Conservation (phyloP, 352 stramenopile genomes). For the Globisporangium parvum region DNA sequence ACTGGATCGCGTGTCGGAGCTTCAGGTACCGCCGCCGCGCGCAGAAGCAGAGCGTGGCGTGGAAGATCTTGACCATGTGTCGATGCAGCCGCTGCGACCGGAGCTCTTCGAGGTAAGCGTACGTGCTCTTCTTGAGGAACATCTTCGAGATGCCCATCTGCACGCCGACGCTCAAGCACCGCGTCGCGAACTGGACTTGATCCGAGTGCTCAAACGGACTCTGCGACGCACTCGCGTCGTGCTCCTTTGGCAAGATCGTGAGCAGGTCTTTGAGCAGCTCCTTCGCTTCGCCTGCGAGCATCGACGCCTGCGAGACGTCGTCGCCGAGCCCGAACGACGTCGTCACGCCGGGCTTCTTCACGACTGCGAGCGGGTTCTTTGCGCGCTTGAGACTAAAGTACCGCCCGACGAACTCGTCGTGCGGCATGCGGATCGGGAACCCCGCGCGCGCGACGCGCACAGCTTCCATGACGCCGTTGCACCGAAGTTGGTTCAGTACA, state of each 20-base stretch:
- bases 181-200: conserved; percentile 53
- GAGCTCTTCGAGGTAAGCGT: conserved; percentile 89
- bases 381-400: conserved; percentile 69
- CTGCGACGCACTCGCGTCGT: conserved; percentile 67
- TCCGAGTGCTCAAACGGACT: conserved; percentile 65
- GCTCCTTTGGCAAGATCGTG: conserved; percentile 84
- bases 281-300: conserved; percentile 53
- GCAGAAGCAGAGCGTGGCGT: conserved; percentile 55
- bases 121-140: conserved; percentile 91
- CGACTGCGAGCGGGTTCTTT: conserved; percentile 28
- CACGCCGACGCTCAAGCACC: conserved; percentile 54
- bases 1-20: conserved; percentile 40
- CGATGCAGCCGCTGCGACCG: conserved; percentile 54
- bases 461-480: conserved; percentile 82
- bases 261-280: conserved; percentile 86
- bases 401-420: conserved; percentile 62
- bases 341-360: conserved; percentile 20
- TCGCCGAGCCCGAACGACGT: conserved; percentile 45
- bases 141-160: conserved; percentile 96
- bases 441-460: conserved; percentile 80
- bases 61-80: conserved; percentile 73
- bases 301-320: conserved; percentile 25
- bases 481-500: conserved; percentile 82
- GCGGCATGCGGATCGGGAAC: conserved; percentile 75
- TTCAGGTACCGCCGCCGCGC: conserved; percentile 54